Conservation (phyloP, 2,329 filamentous ascomycete species). For the Calonectria hawksworthii region DNA sequence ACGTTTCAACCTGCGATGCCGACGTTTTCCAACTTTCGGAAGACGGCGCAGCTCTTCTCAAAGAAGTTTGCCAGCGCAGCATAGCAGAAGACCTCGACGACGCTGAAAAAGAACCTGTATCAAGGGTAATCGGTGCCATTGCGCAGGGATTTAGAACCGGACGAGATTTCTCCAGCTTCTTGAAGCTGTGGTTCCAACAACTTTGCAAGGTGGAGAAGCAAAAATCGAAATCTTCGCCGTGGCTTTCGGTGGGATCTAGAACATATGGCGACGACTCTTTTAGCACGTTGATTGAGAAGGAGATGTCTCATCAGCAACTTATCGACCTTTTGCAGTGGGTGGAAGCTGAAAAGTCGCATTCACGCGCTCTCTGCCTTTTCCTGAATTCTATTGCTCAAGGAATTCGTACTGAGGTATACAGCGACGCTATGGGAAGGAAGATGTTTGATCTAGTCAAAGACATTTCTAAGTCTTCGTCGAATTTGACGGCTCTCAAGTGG, state of each 20-base stretch:
- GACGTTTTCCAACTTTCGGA: slow-evolving; percentile 61
- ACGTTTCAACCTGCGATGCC: slow-evolving; percentile 60
- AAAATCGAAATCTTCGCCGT: slow-evolving; percentile 48
- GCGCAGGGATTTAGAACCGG: slow-evolving; percentile 60
- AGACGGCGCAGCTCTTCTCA: slow-evolving; percentile 56
- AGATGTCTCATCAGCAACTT: slow-evolving; percentile 61
- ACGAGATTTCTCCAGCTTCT: slow-evolving; percentile 60
- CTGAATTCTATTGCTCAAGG: slow-evolving; percentile 59
- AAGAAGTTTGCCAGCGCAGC: slow-evolving; percentile 55
- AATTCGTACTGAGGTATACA: slow-evolving; percentile 57
- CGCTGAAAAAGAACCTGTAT: slow-evolving; percentile 40
- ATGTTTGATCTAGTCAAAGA: slow-evolving; percentile 54
- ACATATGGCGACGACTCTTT: slow-evolving; percentile 34
- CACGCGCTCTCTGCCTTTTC: slow-evolving; percentile 57
- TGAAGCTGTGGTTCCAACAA: slow-evolving; percentile 62
- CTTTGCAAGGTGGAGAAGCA: slow-evolving; percentile 53
- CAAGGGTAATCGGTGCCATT: slow-evolving; percentile 57
- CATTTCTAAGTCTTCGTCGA: slow-evolving; percentile 47
- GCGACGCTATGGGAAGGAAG: slow-evolving; percentile 57
- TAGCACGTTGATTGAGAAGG: slow-evolving; percentile 54
- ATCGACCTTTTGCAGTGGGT: slow-evolving; percentile 60
- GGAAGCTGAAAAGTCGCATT: slow-evolving; percentile 47
- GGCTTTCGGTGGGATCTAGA: slow-evolving; percentile 48
- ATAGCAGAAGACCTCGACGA: slow-evolving; percentile 36
- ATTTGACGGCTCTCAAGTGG: slow-evolving; percentile 56